These are phyloP conservation scores for Solanum sitiens DNA, from an alignment of 257 asterid genomes.

Conservation along the genomic window DNA sequence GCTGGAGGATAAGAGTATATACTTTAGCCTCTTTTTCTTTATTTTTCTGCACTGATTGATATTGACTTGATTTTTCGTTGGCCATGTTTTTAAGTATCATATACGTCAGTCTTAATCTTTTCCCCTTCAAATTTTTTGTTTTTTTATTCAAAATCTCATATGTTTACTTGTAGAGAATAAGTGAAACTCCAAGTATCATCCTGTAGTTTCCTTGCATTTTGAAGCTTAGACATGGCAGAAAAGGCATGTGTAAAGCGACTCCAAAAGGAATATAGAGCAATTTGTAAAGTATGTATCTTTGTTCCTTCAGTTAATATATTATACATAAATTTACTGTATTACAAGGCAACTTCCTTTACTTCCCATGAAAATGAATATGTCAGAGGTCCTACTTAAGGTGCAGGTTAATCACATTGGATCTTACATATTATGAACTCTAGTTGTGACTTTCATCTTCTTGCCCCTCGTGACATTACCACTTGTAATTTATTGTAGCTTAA, in stretches of 20 bases:
- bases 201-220: background rate
- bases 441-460: no score
- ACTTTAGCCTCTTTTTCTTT: background rate
- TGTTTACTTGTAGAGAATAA: background rate
- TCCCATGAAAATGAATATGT: background rate
- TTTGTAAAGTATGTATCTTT: conserved; percentile 60
- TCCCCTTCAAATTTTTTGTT: background rate
- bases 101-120: background rate
- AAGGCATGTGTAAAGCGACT: conserved; percentile 86
- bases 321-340: background rate
- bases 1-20: background rate
- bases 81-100: background rate
- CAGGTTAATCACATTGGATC: background rate
- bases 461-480: background rate
- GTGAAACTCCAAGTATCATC: background rate
- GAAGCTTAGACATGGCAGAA: conserved; percentile 46
- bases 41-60: background rate
- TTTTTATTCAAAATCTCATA: background rate
- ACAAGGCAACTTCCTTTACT: background rate
- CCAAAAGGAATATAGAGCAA: conserved; percentile 93
- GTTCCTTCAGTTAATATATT: background rate
- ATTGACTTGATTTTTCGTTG: background rate
- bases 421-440: no score
- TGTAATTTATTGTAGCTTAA: background rate
- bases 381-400: background rate